Base-by-base conservation (phyloP, 129 eudicot genomes). In the Pulicaria dysenterica region DNA sequence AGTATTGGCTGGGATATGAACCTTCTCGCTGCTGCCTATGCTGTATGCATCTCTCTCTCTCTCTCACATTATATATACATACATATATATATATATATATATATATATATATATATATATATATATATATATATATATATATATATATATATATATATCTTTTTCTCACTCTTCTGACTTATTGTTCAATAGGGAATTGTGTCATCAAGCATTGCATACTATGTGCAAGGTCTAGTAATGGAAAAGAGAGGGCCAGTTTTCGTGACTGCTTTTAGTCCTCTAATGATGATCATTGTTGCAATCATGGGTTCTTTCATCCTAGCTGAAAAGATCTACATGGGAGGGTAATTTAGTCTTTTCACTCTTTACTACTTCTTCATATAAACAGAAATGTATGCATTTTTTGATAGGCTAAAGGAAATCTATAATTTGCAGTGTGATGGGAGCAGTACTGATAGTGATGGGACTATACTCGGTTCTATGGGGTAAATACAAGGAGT, bases 211-310 rank as follows among this genome's bases (percentile, higher is more conserved):
- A 88, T 94, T 67, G 96, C 98, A 68, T 94, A 94, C 79, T 94
- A 94, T 79, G 98, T 94, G 11, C 98, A 94, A 87, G 98, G 98
- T 0, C 79, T 87, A 15, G 98, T 94, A 47, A 94, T 94, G 98
- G 77, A 90, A 73, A 90, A 90, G 79, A 90, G 93, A 79, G 98
- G 98, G 58, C 98, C 98, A 9, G 98, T 94, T 42, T 94, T 94
- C 51, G 98, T 90, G 46, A 94, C 98, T 47, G 96, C 96, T 64
- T 94, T 94, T 56, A 94, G 97, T 74, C 98, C 98, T 58, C 78
- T 94, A 78, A 94, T 90, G 98, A 94, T 94, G 98, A 86, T 94
- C 85, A 90, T 94, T 74, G 98, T 94, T 12, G 98, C 98, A 12
- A 82, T 94, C 80, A 85, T 94, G 98, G 98, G 98, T 11, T 87